Percentiles rank a stretch among this genome's conserved stretches.
These are phyloP conservation scores for Myriosclerotinia scirpicola DNA, from an alignment of 2,329 filamentous ascomycete genomes.

Conservation along the genomic window DNA sequence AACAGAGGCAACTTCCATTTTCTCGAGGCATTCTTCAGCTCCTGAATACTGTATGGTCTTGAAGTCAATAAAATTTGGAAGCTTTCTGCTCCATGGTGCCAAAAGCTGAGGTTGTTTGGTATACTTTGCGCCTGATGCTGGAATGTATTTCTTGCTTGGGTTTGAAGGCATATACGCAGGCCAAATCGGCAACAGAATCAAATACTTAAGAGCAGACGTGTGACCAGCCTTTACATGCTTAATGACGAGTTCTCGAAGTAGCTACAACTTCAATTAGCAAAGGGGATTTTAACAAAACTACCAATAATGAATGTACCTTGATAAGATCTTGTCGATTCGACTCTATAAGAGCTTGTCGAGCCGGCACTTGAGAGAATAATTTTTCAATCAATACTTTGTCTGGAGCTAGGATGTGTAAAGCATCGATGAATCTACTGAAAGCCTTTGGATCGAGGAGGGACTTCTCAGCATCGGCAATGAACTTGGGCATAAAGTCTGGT, in stretches of 20 bases:
- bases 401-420: slow-evolving; percentile 23
- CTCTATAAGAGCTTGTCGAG: background rate
- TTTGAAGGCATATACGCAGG: slow-evolving; percentile 14
- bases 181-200: slow-evolving; percentile 28
- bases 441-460: slow-evolving; percentile 20
- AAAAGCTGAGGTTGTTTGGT: slow-evolving; percentile 28
- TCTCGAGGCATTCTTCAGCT: slow-evolving; percentile 7
- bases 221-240: slow-evolving; percentile 1
- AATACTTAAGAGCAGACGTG: background rate
- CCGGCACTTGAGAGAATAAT: slow-evolving; percentile 8
- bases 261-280: slow-evolving; percentile 19
- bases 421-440: slow-evolving; percentile 29
- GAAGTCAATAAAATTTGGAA: slow-evolving; percentile 28
- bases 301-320: background rate
- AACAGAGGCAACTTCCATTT: background rate
- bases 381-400: slow-evolving; percentile 15
- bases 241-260: slow-evolving; percentile 26
- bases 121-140: slow-evolving; percentile 27
- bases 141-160: slow-evolving; percentile 1
- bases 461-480: slow-evolving; percentile 9
- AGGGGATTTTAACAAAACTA: background rate
- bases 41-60: background rate
- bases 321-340: background rate
- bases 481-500: slow-evolving; percentile 27
- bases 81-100: slow-evolving; percentile 33